Base-by-base conservation (phyloP, 371 early-diverging fungal genomes). In the Rhizopus stolonifer region DNA sequence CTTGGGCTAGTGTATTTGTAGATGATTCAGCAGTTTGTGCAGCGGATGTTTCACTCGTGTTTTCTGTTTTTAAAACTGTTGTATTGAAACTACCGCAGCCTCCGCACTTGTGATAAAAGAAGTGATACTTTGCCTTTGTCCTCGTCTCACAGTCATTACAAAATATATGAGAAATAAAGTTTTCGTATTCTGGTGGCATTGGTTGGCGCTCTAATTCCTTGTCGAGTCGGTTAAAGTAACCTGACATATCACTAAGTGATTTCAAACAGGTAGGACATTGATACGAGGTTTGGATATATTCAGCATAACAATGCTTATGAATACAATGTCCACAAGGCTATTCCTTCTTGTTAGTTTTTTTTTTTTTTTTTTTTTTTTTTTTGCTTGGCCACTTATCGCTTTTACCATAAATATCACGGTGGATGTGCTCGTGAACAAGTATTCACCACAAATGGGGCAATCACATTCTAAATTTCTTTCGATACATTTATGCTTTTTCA, bases 381-480 rank as follows among this genome's bases (percentile, higher is more conserved):
- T n/a, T n/a, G n/a, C n/a, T n/a, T n/a, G n/a, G n/a, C n/a, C n/a
- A n/a, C 21, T n/a, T 39, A 47, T 15, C 29, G 29, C 51, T 55
- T 75, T 56, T 81, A 91, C 91, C 93, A 94, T 92, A 54, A 91
- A 91, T 14, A 92, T 86, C 1, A 92, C 89, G 3, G 83, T 86
- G 8, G 84, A 83, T 1, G 88, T 88, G 29, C 85, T 85, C 0
- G 93, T 95, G 56, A 95, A 95, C 82, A 99, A 85, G 68, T 87
- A 90, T 63, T 99, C 99, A 33, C 94, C 93, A 72, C 99, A 99
- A 48, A 99, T 96, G 0, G 97, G 96, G 59, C 99, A 99, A 69
- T 95, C 92, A 49, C 86, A 80, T 55, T 95, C 93, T 29, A 96
- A 63, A 43, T 89, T 93, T 18, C 91, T 81, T 67, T 98, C 99